A percentile compares a stretch with the other conserved stretches of the same genome.
Conservation (phyloP, 106 monocot genomes). For the Narthecium ossifragum region DNA sequence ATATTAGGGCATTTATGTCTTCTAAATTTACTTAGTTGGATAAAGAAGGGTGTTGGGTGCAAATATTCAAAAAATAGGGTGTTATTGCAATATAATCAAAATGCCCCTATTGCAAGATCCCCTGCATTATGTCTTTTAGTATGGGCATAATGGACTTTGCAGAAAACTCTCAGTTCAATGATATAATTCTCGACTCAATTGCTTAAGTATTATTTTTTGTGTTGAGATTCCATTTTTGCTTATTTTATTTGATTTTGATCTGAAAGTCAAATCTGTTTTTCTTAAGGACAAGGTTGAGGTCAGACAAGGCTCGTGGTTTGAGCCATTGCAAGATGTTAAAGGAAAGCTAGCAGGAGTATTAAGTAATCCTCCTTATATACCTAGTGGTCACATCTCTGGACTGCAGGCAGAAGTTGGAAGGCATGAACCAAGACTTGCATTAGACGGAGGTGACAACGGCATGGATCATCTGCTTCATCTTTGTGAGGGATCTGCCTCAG, state of each 20-base stretch:
- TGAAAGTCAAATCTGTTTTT: no score
- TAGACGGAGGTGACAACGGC: slow-evolving; percentile 84
- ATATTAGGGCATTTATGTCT: no score
- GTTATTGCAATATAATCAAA: no score
- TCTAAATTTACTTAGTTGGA: no score
- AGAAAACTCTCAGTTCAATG: neutral
- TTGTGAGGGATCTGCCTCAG: slow-evolving; percentile 56
- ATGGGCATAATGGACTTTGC: neutral
- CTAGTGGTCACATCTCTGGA: slow-evolving; percentile 58
- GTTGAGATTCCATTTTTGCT: neutral
- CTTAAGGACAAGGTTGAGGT: slow-evolving; percentile 88
- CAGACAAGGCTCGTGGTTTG: slow-evolving; percentile 88
- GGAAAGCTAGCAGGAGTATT: slow-evolving; percentile 73
- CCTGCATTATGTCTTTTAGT: neutral
- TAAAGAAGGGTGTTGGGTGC: no score
- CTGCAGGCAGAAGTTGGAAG: slow-evolving; percentile 79
- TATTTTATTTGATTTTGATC: neutral
- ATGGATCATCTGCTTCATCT: slow-evolving; percentile 74
- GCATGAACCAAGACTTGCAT: slow-evolving; percentile 76
- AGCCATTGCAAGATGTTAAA: slow-evolving; percentile 63
- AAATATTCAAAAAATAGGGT: no score
- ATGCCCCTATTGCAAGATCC: neutral
- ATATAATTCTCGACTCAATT: no score
- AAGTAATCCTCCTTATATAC: slow-evolving; percentile 96
- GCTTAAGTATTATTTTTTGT: neutral